Base-by-base conservation (phyloP, 371 early-diverging fungal species). In the Phascolomyces articulosus region DNA sequence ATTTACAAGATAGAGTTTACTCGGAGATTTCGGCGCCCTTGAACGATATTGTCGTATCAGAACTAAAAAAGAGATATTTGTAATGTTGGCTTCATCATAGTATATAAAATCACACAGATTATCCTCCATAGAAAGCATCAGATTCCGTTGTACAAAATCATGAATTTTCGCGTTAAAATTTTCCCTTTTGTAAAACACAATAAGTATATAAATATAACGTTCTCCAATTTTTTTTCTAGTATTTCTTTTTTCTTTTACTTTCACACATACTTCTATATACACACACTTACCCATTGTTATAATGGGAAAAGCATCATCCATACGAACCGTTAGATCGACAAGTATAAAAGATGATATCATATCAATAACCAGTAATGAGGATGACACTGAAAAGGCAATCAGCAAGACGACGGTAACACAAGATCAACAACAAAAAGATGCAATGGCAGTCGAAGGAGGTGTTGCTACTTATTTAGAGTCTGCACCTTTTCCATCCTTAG, bases 401-500 rank as follows among this genome's bases (percentile, higher is more conserved):
- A 54, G 7, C 54, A 54, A 29, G 18, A 38, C 38, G 21, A 29
- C 38, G 31, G 9, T 16, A n/a, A 41, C 27, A 31, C 56, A 28
- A 31, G 8, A 28, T 11, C 27, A 29, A 10, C 29, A 55, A 10
- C n/a, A 31, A 15, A 40, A 38, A 21, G 29, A 38, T 20, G 15
- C 55, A 54, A 16, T 27, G 15, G 28, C 28, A 2, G 28, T 21
- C 0, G 20, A 47, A 28, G 56, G 76, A 4, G 2, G 34, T 9
- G 6, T 34, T 9, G 6, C 34, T 47, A 66, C 16, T 55, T 76
- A 0, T 48, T 77, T 34, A 23, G 79, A 79, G 40, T 53, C 53
- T 21, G 79, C 79, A 8, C 79, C 79, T 10, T 71, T 79, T 60
- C 76, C 79, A 2, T 62, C 67, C 1, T 49, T 76, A 15, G 79